A percentile compares a stretch with the other conserved stretches of the same genome.
Conservation (phyloP, 148 eudicot species). For the Talinum fruticosum region DNA sequence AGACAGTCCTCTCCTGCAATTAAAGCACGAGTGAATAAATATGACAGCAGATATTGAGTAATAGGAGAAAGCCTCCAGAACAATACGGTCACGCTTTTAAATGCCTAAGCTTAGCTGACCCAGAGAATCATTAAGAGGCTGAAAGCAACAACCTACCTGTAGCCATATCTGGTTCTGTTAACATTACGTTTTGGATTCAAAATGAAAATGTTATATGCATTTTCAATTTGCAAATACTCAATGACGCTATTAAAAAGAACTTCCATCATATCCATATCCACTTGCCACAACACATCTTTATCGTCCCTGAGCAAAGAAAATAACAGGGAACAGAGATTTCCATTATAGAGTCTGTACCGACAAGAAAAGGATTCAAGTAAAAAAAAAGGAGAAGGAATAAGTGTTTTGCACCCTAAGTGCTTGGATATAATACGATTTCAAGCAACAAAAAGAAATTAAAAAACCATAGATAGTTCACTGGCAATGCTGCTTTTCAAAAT, state of each 20-base stretch:
- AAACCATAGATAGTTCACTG: too few species aligned
- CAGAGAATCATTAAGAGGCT: background rate
- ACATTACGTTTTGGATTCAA: slow-evolving; percentile 73
- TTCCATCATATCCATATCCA: slow-evolving; percentile 88
- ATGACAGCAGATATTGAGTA: background rate
- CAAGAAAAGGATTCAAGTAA: background rate
- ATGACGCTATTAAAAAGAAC: slow-evolving; percentile 73
- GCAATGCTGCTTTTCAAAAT: slow-evolving; percentile 4
- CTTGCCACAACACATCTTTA: slow-evolving; percentile 68
- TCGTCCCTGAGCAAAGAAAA: slow-evolving; percentile 46
- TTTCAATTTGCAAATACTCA: slow-evolving; percentile 73
- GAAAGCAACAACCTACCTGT: slow-evolving; percentile 48
- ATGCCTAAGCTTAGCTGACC: background rate
- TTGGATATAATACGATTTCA: too few species aligned
- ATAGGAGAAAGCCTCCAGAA: background rate
- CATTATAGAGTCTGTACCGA: background rate
- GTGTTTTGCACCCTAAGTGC: background rate
- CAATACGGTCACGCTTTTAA: background rate
- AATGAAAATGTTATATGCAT: slow-evolving; percentile 78
- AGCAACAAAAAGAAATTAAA: too few species aligned
- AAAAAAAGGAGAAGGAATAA: background rate
- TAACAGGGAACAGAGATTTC: background rate
- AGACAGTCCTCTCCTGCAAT: slow-evolving; percentile 90
- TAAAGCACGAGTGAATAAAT: slow-evolving; percentile 12
- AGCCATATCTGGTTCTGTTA: slow-evolving; percentile 70